Evolutionary conservation across 345 rosid species (phyloP).

Genomic region (Salix viminalis): DNA sequence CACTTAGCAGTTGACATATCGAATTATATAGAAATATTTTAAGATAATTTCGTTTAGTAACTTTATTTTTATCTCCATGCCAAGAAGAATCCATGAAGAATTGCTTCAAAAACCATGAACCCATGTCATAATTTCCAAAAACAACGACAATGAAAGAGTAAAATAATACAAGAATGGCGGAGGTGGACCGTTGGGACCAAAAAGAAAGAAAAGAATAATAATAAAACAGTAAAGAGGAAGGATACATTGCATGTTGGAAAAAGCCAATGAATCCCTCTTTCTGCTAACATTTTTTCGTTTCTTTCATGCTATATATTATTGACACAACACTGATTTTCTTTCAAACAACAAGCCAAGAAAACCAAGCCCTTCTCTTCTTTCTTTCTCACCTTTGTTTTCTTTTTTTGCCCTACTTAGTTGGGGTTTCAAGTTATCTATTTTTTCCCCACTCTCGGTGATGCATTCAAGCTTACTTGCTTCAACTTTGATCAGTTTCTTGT

Average conservation of each 20-base stretch:
- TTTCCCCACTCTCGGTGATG: slow-evolving; percentile 21
- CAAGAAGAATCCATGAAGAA: neutral
- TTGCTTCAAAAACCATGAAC: neutral
- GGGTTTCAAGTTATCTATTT: slow-evolving; percentile 34
- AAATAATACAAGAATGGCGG: neutral
- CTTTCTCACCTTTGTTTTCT: neutral
- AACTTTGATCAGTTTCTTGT: slow-evolving; percentile 15
- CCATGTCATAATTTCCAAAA: neutral
- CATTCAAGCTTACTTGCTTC: slow-evolving; percentile 31
- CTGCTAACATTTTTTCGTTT: neutral
- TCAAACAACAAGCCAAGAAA: neutral
- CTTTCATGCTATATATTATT: neutral
- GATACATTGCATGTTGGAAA: slow-evolving; percentile 44
- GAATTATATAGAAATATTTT: too few species aligned
- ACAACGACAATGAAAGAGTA: neutral
- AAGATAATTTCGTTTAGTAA: too few species aligned
- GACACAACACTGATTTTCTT: neutral
- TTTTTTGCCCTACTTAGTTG: slow-evolving; percentile 49
- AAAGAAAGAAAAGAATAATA: neutral
- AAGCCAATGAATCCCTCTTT: slow-evolving; percentile 30
- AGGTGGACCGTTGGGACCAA: slow-evolving; percentile 15
- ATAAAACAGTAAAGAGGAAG: slow-evolving; percentile 21
- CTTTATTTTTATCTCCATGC: too few species aligned
- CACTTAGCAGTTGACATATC: neutral
- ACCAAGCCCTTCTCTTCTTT: neutral